Base-by-base conservation (phyloP, 192 early-diverging fungal genomes). In the Backusella liffmaniae region DNA sequence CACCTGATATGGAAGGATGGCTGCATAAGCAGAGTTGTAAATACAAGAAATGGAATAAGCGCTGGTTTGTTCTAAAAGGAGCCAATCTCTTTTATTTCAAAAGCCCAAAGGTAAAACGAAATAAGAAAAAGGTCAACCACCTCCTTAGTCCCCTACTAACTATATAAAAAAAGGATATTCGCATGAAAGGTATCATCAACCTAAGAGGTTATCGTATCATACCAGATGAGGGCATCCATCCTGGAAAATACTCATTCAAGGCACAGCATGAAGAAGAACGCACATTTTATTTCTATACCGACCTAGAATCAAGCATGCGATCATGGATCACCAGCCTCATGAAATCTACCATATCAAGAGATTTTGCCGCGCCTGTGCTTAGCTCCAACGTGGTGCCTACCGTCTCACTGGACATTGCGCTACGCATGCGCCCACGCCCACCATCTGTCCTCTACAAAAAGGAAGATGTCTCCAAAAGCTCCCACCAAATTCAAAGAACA, bases 161-260 rank as follows among this genome's bases (percentile, higher is more conserved):
- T 21, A 53, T 53, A 53, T 53, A 6, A 3, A 41, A 16, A 15
- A 0, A 77, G 76, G 78, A 87, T 65, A 77, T 78, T n/a, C 67
- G 84, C 29, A 89, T 85, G 77, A 90, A 87, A 65, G 90, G 89
- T 34, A 83, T 84, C 18, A 87, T 91, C 41, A 86, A 91, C 75
- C 59, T 91, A 18, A 76, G 82, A 62, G 90, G 90, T n/a, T 91
- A 91, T 71, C 79, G 83, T 16, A 85, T 91, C 16, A 77, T 89
- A 9, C 77, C 79, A 13, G 90, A 91, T 70, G 87, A 88, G 51
- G 84, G 85, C 36, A 88, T 90, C 35, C 79, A 80, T 62, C 69
- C 85, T 1, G 90, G 90, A 34, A 91, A 91, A 74, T 91, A 86
- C 59, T 87, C 86, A 44, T 91, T 91, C 72, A 90, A 86, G 73